Evolutionary conservation across 768 basidiomycete species (phyloP), one percentile per base, ranked within the genome.

Genomic region (Lactarius indigo): DNA sequence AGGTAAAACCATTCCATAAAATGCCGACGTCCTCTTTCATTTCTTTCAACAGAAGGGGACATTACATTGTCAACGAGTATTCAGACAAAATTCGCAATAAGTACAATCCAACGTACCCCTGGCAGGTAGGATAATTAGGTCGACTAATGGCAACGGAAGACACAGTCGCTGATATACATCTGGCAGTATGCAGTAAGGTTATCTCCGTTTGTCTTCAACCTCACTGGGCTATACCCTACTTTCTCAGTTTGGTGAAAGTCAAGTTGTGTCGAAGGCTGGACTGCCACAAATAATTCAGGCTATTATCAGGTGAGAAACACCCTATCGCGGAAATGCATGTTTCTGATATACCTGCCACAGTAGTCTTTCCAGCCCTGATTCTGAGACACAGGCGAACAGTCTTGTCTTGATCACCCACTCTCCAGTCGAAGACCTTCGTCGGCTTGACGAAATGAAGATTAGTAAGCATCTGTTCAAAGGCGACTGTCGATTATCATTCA

Each of bases 371-470:
- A 89, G 86, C 70, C 92, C 91, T 0, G 91, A 92, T 72, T 87
- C 89, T 1, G 92, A 94, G 72, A 88, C 85, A 17, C 76, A 79
- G 0, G 74, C 88, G 28, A 93, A 93, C 72, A 79, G 79, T 23
- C 84, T 94, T 41, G 88, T 93, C 18, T 79, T 94, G 6, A 84
- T 94, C 15, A 87, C 81, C 2, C 90, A 92, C 71, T 82, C 82
- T 23, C 81, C 85, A 47, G 76, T 78, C 42, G 81, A 80, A 3
- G 83, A 87, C 69, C 75, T 92, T 17, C 79, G 83, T 47, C 81
- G 85, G 20, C 78, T 93, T 42, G 88, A 90, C 61, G 90, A 92
- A 57, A 87, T 92, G 84, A 87, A 86, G 76, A 90, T 92, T 73
- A 89, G 91, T 92, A 73, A 72, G 89, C 75, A 50, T 44, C 61